Evolutionary conservation across 306 rosid species (phyloP).

Genomic region (Cotoneaster glaucophyllus): DNA sequence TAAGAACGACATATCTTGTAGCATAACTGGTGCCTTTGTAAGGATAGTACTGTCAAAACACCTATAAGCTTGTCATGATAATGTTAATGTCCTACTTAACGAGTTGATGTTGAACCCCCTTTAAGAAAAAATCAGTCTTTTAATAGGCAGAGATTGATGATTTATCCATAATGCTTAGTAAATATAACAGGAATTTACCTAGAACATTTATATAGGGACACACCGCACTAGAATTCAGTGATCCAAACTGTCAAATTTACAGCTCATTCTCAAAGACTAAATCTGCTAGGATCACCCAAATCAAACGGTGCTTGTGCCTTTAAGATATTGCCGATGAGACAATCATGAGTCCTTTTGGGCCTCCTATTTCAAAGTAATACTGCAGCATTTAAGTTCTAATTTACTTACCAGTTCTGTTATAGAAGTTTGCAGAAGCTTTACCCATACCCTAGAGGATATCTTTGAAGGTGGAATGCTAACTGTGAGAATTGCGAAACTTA

Average conservation of each 20-base stretch:
- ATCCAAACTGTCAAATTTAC: too few relatives aligned
- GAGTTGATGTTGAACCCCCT: too few relatives aligned
- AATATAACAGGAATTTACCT: not conserved
- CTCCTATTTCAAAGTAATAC: not conserved
- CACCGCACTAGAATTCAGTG: too few relatives aligned
- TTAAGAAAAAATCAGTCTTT: not conserved
- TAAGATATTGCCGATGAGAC: not conserved
- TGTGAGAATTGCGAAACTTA: not conserved
- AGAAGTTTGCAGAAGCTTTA: not conserved
- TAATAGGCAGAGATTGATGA: not conserved
- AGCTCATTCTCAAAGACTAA: too few relatives aligned
- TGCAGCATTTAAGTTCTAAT: not conserved
- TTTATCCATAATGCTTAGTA: not conserved
- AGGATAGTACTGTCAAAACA: not conserved
- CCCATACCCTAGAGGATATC: not conserved
- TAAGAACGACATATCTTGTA: not conserved
- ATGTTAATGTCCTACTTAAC: too few relatives aligned
- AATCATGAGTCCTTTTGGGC: not conserved
- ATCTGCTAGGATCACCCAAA: too few relatives aligned
- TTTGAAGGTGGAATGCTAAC: not conserved
- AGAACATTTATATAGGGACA: not conserved
- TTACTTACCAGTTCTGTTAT: not conserved
- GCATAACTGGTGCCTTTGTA: not conserved
- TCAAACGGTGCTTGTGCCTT: not conserved
- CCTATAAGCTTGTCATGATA: not conserved